phyloP scores from a whole-genome alignment of 345 rosid species.

The Aegle marmelos region DNA sequence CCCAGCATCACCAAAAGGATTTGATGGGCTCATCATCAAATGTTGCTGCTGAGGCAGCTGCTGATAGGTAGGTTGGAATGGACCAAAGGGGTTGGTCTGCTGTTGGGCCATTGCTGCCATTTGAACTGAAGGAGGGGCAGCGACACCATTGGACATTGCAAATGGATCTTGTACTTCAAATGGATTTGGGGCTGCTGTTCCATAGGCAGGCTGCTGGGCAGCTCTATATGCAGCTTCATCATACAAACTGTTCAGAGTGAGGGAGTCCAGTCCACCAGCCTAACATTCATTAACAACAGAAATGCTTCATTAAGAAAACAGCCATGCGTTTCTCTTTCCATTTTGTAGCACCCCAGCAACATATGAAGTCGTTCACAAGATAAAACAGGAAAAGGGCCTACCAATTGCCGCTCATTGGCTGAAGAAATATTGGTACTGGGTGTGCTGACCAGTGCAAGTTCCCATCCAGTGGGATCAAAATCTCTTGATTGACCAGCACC shows the following conservation, averaged over 20 bases:
- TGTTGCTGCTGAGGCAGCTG: conserved; percentile 48
- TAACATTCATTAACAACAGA: conserved; percentile 25
- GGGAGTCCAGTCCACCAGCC: conserved; percentile 97
- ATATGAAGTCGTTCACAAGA: neutral
- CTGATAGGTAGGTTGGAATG: conserved; percentile 52
- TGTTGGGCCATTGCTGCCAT: conserved; percentile 52
- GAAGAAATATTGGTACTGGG: conserved; percentile 77
- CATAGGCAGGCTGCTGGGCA: conserved; percentile 75
- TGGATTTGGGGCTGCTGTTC: conserved; percentile 84
- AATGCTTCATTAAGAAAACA: neutral
- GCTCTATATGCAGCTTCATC: conserved; percentile 87
- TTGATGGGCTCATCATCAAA: conserved; percentile 43
- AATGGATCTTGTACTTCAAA: conserved; percentile 86
- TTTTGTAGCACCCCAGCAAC: neutral
- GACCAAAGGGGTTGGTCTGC: conserved; percentile 70
- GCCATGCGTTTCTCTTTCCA: neutral
- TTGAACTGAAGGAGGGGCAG: conserved; percentile 53
- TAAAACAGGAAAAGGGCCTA: conserved; percentile 28
- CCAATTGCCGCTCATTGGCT: conserved; percentile 81
- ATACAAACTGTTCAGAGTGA: conserved; percentile 77
- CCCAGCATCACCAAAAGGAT: conserved; percentile 78
- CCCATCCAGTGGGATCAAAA: conserved; percentile 95
- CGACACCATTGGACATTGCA: conserved; percentile 42
- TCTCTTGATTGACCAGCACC: conserved; percentile 51
- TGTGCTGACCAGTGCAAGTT: conserved; percentile 79